Conservation (phyloP, 2,329 filamentous ascomycete genomes). For the Ophiostoma quercus region DNA sequence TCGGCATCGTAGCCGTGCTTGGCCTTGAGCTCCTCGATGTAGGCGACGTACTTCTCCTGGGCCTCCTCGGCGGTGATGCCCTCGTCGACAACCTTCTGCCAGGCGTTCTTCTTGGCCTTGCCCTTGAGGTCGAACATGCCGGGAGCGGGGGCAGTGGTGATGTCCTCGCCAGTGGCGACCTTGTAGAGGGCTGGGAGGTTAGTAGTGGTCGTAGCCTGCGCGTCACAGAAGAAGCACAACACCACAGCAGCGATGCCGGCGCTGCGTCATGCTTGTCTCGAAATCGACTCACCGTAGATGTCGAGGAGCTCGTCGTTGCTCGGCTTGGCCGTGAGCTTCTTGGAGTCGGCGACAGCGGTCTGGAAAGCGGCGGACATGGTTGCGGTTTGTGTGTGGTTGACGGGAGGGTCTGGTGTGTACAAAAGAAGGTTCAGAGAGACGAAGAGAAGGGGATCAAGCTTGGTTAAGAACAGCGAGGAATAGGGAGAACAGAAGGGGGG, state of each 20-base stretch:
- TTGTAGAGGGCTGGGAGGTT: conserved; percentile 51
- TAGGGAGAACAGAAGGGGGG: background rate
- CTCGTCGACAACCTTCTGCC: conserved; percentile 65
- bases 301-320: conserved; percentile 59
- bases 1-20: conserved; percentile 62
- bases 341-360: conserved; percentile 56
- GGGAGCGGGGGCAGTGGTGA: conserved; percentile 51
- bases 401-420: background rate
- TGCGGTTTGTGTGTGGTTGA: background rate
- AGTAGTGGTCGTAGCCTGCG: background rate
- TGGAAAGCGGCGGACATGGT: conserved; percentile 42
- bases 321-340: conserved; percentile 63
- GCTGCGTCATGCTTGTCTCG: background rate
- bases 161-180: conserved; percentile 52
- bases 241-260: background rate
- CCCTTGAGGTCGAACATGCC: conserved; percentile 69
- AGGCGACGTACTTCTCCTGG: conserved; percentile 68
- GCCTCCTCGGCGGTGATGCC: conserved; percentile 59
- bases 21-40: conserved; percentile 66
- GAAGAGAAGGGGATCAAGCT: background rate
- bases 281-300: conserved; percentile 49
- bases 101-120: conserved; percentile 76
- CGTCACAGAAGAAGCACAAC: background rate
- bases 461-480: background rate
- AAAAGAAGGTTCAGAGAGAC: background rate